A percentile compares a stretch with the other conserved stretches of the same genome.
phyloP scores from a whole-genome alignment of 2,329 filamentous ascomycete genomes.

The Aureobasidium uvarum region DNA sequence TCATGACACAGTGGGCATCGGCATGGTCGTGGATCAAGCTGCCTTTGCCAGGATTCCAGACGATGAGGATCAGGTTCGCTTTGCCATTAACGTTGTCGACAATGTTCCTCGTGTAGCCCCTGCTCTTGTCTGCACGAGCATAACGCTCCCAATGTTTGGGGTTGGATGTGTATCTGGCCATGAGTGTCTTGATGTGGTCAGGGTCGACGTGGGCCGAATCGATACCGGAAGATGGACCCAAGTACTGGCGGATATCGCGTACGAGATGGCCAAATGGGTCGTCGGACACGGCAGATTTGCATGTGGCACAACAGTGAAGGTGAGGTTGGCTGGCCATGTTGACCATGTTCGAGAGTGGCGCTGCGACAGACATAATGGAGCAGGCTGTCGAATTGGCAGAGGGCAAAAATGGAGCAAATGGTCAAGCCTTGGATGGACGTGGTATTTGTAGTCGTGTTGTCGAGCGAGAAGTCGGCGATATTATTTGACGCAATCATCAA shows the following conservation, averaged over 20 bases:
- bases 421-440: background rate
- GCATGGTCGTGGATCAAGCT: conserved; percentile 78
- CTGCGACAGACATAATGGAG: conserved; percentile 5
- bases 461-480: conserved; percentile 17
- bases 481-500: conserved; percentile 13
- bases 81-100: conserved; percentile 87
- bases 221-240: conserved; percentile 79
- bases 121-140: conserved; percentile 66
- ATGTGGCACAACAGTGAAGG: conserved; percentile 13
- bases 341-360: background rate
- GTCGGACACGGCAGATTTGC: conserved; percentile 10
- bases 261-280: conserved; percentile 67
- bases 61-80: conserved; percentile 77
- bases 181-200: conserved; percentile 65
- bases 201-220: conserved; percentile 80
- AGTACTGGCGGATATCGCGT: conserved; percentile 65
- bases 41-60: conserved; percentile 81
- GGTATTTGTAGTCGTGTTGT: conserved; percentile 5
- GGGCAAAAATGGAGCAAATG: background rate
- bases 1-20: conserved; percentile 91
- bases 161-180: conserved; percentile 70
- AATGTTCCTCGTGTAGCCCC: conserved; percentile 80
- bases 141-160: conserved; percentile 71
- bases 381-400: background rate
- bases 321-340: conserved; percentile 1